Percentiles rank a stretch among this genome's conserved stretches.
These are phyloP conservation scores for Aureobasidium zeae DNA, from an alignment of 2,329 filamentous ascomycete species.

Conservation along the genomic window DNA sequence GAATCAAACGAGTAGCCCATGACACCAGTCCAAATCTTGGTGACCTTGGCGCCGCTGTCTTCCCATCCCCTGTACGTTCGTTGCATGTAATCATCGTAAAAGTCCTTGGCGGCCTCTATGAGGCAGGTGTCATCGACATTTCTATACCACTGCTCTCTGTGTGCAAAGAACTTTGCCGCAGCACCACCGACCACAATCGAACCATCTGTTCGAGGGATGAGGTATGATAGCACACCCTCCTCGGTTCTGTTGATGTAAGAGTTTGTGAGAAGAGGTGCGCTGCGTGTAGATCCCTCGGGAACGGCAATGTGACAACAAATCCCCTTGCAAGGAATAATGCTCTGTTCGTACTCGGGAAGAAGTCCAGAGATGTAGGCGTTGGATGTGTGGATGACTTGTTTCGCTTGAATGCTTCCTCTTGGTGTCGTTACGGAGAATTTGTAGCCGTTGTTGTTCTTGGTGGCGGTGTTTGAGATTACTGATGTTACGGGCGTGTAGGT, in stretches of 20 bases:
- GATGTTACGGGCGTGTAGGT: slow-evolving; percentile 64
- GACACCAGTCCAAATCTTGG: slow-evolving; percentile 36
- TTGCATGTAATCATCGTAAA: slow-evolving; percentile 44
- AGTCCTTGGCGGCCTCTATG: slow-evolving; percentile 34
- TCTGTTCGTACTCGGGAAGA: slow-evolving; percentile 26
- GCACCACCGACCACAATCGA: slow-evolving; percentile 40
- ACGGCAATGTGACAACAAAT: slow-evolving; percentile 23
- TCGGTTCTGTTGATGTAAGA: slow-evolving; percentile 24
- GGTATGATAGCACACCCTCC: slow-evolving; percentile 28
- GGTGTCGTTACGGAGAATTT: slow-evolving; percentile 18
- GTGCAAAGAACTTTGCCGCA: slow-evolving; percentile 26
- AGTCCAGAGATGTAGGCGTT: slow-evolving; percentile 30
- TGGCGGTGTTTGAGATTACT: slow-evolving; percentile 41
- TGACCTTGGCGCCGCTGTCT: slow-evolving; percentile 30
- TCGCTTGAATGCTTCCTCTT: slow-evolving; percentile 20
- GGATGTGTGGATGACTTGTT: slow-evolving; percentile 27
- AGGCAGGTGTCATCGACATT: slow-evolving; percentile 39
- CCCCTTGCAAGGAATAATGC: slow-evolving; percentile 28
- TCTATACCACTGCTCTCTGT: slow-evolving; percentile 37
- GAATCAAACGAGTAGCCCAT: slow-evolving; percentile 22
- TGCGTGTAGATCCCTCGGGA: slow-evolving; percentile 12
- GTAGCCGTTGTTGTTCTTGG: slow-evolving; percentile 17
- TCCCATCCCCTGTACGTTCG: slow-evolving; percentile 43
- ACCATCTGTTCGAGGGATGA: slow-evolving; percentile 38
- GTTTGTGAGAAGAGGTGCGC: slow-evolving; percentile 22